Evolutionary conservation across 805 yeast species (phyloP), one percentile per base, ranked within the genome.

Genomic region (Spencermartinsiella europaea): DNA sequence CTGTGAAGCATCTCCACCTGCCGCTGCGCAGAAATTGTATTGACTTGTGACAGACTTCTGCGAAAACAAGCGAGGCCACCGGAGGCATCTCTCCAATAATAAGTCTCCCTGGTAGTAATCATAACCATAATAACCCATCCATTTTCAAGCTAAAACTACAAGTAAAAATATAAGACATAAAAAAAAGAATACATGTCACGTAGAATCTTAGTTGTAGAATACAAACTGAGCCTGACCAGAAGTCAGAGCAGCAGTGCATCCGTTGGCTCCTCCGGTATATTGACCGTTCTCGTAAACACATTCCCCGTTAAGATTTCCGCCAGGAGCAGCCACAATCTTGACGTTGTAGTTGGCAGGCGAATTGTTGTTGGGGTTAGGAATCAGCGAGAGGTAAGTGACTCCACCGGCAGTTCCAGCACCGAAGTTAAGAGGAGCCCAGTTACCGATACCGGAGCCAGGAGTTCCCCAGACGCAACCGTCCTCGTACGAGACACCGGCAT

Each of bases 391-490:
- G 77, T 87, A 90, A 45, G 95, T 74, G 60, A 79, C 72, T 52
- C 86, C 85, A 57, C 65, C 68, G 51, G 85, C 73, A 70, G 76
- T 74, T 64, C 98, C 97, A 43, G 97, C 88, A 68, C 99, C 99
- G 60, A 93, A 75, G 71, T 83, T 86, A 57, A 91, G 75, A 59
- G 98, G 98, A 55, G 98, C 95, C 97, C 96, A 91, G 85, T 91
- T 91, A 73, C 99, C 99, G 55, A 85, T 69, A 60, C 82, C 84
- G 34, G 90, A 75, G 54, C 87, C 87, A 4, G 74, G 59, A 45
- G 79, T 65, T 67, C 97, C 95, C 99, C 99, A 91, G 58, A 85
- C 68, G 75, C 99, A 91, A 60, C 97, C 98, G 53, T 90, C 93
- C 67, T 83, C 84, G 63, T 74, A 75, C 45, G 87, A 76, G 57